Evolutionary conservation across 1,284 basidiomycete species (phyloP), one percentile per base, ranked within the genome.

Genomic region (Xanthoconium separans): DNA sequence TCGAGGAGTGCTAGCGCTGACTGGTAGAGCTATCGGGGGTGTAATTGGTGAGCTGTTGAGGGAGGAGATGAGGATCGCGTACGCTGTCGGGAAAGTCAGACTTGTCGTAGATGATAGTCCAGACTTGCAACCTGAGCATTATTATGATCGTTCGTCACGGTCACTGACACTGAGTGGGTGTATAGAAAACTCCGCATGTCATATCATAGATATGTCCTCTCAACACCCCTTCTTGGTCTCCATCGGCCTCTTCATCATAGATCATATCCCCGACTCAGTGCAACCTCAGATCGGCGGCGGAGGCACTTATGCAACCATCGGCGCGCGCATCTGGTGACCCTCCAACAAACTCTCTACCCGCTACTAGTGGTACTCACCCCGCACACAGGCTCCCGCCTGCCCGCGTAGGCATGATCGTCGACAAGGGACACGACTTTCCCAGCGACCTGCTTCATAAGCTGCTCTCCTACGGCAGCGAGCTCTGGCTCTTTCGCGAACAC

Each of bases 191-290:
- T 64, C 65, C 61, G 58, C 27, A 27, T 27, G 27, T 27, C 22
- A n/a, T n/a, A n/a, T n/a, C n/a, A n/a, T n/a, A n/a, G n/a, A n/a
- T n/a, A 63, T 61, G 56, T 39, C 53, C 36, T 13, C 44, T 16
- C 44, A 24, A 33, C 44, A 33, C 6, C 36, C 36, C 22, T 6
- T 16, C 36, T 84, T 91, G 54, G 81, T 81, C 16, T 83, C 85
- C 40, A 72, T 91, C 22, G 93, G 93, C n/a, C 86, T 93, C 85
- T 93, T 95, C 73, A 94, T 95, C 60, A 84, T 95, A 58, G 93
- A 95, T 70, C 81, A 89, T 58, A 89, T 54, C 43, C 10, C 15
- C n/a, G 4, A 4, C 27, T 2, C 2, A 2, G 3, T 27, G 27
- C 27, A 27, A 27, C 27, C 18, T 13, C 13, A 59, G 89, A 93